Percentiles rank a stretch among this genome's conserved stretches.
Conservation (phyloP, 2,329 filamentous ascomycete species). For the Cladosporium sphaerospermum region DNA sequence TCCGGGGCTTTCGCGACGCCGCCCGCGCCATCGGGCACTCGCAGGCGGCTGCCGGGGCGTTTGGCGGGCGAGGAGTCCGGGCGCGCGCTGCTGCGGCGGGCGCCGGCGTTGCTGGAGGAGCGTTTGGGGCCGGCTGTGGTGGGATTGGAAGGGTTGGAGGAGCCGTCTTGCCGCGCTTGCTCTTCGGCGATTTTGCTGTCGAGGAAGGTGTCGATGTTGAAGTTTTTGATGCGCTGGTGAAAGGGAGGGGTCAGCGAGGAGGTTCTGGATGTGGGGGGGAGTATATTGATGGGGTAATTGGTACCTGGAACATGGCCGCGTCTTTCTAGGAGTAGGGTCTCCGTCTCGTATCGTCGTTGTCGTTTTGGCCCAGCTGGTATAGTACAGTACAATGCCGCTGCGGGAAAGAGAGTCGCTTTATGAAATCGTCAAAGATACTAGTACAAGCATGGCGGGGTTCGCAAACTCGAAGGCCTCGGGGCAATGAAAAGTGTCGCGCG, state of each 20-base stretch:
- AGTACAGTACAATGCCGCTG: neutral
- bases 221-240: conserved; percentile 28
- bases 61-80: conserved; percentile 24
- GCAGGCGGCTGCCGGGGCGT: conserved; percentile 20
- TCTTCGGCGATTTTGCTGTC: conserved; percentile 75
- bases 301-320: conserved; percentile 12
- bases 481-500: too few species aligned
- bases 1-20: conserved; percentile 58
- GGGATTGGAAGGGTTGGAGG: conserved; percentile 34
- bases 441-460: conserved; percentile 4
- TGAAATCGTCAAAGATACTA: neutral
- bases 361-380: too few species aligned
- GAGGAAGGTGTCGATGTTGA: conserved; percentile 33
- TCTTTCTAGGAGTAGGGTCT: neutral
- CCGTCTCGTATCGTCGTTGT: conserved; percentile 5
- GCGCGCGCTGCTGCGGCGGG: conserved; percentile 39
- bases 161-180: conserved; percentile 63
- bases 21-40: conserved; percentile 18
- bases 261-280: neutral
- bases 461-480: neutral
- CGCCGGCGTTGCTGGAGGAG: conserved; percentile 37
- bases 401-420: neutral
- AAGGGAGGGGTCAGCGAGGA: neutral
- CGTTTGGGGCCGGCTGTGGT: conserved; percentile 27
- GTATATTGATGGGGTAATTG: neutral